A percentile compares a stretch with the other conserved stretches of the same genome.
Conservation (phyloP, 2,329 filamentous ascomycete species). For the Nemania bipapillata region DNA sequence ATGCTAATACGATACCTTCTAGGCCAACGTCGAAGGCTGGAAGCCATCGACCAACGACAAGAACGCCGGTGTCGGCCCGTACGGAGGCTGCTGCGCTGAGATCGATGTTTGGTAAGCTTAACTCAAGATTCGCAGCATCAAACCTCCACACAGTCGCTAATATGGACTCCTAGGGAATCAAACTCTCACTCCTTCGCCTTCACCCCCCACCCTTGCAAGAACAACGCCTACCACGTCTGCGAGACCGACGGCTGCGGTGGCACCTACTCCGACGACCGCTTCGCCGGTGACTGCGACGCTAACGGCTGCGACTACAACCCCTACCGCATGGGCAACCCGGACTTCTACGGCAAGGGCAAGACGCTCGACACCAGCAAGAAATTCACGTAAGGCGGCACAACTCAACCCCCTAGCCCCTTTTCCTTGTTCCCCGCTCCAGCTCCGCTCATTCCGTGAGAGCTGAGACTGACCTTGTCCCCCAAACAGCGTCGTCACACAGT, state of each 20-base stretch:
- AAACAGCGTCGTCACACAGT: constrained; percentile 66
- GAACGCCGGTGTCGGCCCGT: constrained; percentile 62
- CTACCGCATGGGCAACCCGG: constrained; percentile 70
- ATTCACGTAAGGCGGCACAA: constrained; percentile 63
- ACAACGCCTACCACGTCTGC: constrained; percentile 61
- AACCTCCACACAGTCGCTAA: constrained; percentile 23
- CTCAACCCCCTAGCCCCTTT: neutral
- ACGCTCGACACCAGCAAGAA: constrained; percentile 67
- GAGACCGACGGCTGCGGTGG: constrained; percentile 60
- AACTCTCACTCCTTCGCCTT: constrained; percentile 70
- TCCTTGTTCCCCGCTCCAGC: neutral
- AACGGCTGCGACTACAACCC: constrained; percentile 75
- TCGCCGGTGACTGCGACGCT: constrained; percentile 69
- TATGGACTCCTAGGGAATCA: constrained; percentile 56
- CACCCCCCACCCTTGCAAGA: constrained; percentile 70
- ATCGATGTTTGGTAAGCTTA: constrained; percentile 66
- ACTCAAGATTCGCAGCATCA: neutral
- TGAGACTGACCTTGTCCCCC: constrained; percentile 13
- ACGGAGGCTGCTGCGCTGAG: constrained; percentile 68
- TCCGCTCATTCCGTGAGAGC: neutral
- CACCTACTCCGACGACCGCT: constrained; percentile 62
- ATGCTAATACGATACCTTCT: constrained; percentile 19
- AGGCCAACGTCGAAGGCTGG: constrained; percentile 63
- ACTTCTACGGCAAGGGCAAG: constrained; percentile 69
- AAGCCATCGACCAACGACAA: constrained; percentile 60